Base-by-base conservation (phyloP, 345 rosid species). In the Ceriops tagal region DNA sequence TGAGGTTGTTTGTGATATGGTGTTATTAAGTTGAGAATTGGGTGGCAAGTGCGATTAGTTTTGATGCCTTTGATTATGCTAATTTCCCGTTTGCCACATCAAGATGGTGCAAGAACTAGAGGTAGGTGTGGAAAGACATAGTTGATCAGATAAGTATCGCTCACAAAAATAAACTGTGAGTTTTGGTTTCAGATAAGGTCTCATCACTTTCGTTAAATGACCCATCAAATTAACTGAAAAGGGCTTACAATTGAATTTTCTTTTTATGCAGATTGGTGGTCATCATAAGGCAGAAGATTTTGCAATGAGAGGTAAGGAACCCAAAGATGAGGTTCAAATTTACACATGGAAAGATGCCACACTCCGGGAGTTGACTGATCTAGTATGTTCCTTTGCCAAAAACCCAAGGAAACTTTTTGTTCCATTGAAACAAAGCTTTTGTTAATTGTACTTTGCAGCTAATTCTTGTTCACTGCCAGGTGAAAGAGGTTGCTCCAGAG, bases 261-360 rank as follows among this genome's bases (percentile, higher is more conserved):
- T 30, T 53, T 15, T 72, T 71, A 51, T 73, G 78, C 78, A 93
- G 98, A 77, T 72, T 64, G 98, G 92, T 34, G 84, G 90, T 64
- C 96, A 89, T 80, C 98, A 93, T 78, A 77, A 83, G 20, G 79
- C 73, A 64, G 97, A 91, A 81, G 96, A 93, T 27, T 91, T 86
- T 87, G 90, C 92, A 30, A 89, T 85, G 63, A 87, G 97, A 77
- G 97, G 98, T 76, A 91, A 91, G 83, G 98, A 91, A 63, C 98
- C 98, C 27, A 91, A 91, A 68, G 92, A 89, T 72, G 98, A 93
- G 86, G 98, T 91, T 78, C 98, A 91, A 71, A 91, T 93, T 61
- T 93, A 93, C 78, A 91, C 98, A 6, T 93, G 98, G 96, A 93
- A 88, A 77, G 97, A 93, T 81, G 98, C 98, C 34, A 87, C 84